phyloP scores from a whole-genome alignment of 352 stramenopile genomes.

The Phytophthora fragariae region DNA sequence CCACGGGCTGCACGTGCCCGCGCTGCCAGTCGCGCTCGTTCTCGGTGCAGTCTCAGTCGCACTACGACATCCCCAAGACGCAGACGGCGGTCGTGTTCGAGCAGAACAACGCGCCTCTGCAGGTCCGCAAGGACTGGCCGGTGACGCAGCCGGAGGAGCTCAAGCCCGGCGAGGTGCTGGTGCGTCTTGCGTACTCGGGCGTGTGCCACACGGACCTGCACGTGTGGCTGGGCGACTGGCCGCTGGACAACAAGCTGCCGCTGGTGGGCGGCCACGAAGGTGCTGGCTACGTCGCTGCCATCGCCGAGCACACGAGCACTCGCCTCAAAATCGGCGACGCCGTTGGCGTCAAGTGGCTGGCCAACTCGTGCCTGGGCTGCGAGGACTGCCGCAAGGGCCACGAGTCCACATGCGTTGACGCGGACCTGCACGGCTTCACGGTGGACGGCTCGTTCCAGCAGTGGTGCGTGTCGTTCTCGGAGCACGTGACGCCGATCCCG shows the following conservation, averaged over 20 bases:
- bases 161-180: too few relatives aligned
- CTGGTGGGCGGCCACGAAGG: conserved; percentile 61
- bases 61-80: conserved; percentile 59
- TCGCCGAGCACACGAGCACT: conserved; percentile 45
- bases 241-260: conserved; percentile 39
- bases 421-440: conserved; percentile 40
- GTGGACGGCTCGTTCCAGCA: conserved; percentile 54
- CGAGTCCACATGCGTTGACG: conserved; percentile 44
- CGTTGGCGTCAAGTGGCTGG: conserved; percentile 52
- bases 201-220: conserved; percentile 59
- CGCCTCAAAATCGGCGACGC: conserved; percentile 46
- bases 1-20: conserved; percentile 25
- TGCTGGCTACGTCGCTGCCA: conserved; percentile 51
- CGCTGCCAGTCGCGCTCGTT: conserved; percentile 40
- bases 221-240: conserved; percentile 47
- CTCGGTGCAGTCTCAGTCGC: conserved; percentile 50
- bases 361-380: conserved; percentile 49
- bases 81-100: conserved; percentile 54
- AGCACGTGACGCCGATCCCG: conserved; percentile 74
- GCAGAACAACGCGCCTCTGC: conserved; percentile 49
- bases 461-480: conserved; percentile 65
- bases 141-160: too few relatives aligned
- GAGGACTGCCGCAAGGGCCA: conserved; percentile 53
- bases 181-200: neutral
- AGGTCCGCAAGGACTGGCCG: conserved; percentile 38